Conservation (phyloP, 2,329 filamentous ascomycete species). For the Huntiella bhutanensis region DNA sequence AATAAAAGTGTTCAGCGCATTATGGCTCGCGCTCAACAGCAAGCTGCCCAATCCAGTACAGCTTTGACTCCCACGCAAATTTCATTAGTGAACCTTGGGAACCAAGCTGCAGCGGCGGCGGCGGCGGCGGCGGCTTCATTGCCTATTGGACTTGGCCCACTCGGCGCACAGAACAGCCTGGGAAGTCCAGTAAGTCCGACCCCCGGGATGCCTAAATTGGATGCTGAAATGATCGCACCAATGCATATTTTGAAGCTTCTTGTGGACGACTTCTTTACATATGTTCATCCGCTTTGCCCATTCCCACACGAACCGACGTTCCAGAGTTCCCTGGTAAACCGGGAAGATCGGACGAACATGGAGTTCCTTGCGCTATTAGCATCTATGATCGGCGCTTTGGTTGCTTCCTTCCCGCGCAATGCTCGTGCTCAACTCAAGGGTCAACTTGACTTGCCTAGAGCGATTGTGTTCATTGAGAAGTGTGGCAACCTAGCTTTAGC, state of each 20-base stretch:
- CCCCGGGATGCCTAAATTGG: conserved; percentile 18
- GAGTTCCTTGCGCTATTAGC: conserved; percentile 52
- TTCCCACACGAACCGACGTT: conserved; percentile 69
- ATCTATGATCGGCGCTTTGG: conserved; percentile 56
- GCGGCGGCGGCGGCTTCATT: conserved; percentile 3
- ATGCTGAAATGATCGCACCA: conserved; percentile 53
- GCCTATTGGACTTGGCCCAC: conserved; percentile 1
- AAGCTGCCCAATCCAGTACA: conserved; percentile 36
- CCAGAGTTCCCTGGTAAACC: conserved; percentile 44
- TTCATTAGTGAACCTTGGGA: conserved; percentile 6
- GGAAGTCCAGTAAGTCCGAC: neutral
- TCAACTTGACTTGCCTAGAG: conserved; percentile 48
- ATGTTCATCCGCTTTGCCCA: conserved; percentile 57
- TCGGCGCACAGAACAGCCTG: neutral
- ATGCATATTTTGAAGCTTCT: conserved; percentile 47
- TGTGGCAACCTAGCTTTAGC: conserved; percentile 51
- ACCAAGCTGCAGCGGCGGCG: neutral
- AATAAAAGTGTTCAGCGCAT: conserved; percentile 24
- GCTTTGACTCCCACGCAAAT: conserved; percentile 23
- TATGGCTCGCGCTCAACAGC: conserved; percentile 14
- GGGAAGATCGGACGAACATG: conserved; percentile 46
- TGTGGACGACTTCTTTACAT: conserved; percentile 68
- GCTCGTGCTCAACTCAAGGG: conserved; percentile 49
- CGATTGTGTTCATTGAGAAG: conserved; percentile 49
- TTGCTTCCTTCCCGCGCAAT: conserved; percentile 57